Conservation (phyloP, 2,329 filamentous ascomycete genomes). For the Sporothrix brunneoviolacea region DNA sequence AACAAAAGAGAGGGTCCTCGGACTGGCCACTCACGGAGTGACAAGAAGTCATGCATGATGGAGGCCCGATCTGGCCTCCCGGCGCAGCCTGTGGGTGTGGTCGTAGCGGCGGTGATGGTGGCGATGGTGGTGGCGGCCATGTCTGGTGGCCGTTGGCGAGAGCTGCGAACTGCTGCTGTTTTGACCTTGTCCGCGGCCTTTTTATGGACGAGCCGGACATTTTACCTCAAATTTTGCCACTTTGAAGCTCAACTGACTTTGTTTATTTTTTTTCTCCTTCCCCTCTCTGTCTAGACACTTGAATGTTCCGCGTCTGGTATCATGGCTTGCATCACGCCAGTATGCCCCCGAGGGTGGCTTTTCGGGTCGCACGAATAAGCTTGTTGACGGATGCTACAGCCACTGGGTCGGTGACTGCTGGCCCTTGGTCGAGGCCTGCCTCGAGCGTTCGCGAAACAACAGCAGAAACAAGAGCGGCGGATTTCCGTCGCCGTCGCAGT, state of each 20-base stretch:
- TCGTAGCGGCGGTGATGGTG: constrained; percentile 3
- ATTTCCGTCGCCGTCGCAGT: constrained; percentile 31
- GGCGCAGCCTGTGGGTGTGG: constrained; percentile 11
- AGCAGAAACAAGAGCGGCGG: background rate
- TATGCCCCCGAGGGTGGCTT: constrained; percentile 89
- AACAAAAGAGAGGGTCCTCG: background rate
- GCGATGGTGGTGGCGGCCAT: background rate
- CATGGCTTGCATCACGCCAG: constrained; percentile 86
- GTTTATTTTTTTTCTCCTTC: too few relatives aligned
- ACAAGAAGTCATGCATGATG: constrained; percentile 32
- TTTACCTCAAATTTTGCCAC: background rate
- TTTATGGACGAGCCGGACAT: too few relatives aligned
- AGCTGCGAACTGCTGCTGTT: background rate
- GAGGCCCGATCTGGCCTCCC: constrained; percentile 18
- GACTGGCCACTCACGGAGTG: constrained; percentile 29
- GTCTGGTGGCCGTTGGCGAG: background rate
- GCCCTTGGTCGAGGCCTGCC: constrained; percentile 77
- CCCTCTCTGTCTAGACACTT: constrained; percentile 51
- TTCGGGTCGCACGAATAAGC: constrained; percentile 90
- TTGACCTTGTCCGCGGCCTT: background rate
- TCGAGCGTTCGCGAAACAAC: constrained; percentile 34
- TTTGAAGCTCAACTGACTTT: background rate
- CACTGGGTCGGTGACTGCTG: constrained; percentile 97
- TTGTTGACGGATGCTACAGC: constrained; percentile 96
- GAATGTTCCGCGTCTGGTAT: constrained; percentile 67